A percentile compares a stretch with the other conserved stretches of the same genome.
These are phyloP conservation scores for Colletotrichum chrysophilum DNA, from an alignment of 2,329 filamentous ascomycete species.

Conservation along the genomic window DNA sequence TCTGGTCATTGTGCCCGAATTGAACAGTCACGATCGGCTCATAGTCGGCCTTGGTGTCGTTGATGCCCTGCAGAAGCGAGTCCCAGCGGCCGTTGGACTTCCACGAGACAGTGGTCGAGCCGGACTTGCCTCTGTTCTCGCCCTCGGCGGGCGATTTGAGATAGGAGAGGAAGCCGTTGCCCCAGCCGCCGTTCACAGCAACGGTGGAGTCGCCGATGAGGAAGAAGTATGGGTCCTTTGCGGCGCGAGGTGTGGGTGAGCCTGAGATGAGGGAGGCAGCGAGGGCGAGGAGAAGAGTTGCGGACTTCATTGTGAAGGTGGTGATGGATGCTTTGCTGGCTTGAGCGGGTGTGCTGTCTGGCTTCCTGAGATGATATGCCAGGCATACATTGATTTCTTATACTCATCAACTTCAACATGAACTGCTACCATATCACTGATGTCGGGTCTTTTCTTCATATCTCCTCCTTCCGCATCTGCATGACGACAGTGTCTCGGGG, in stretches of 20 bases:
- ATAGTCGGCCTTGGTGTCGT: conserved; percentile 39
- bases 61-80: conserved; percentile 48
- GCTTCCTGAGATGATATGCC: background rate
- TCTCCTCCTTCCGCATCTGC: background rate
- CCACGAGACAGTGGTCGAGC: conserved; percentile 62
- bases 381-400: background rate
- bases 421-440: background rate
- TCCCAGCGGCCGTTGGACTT: conserved; percentile 57
- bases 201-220: conserved; percentile 57
- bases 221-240: conserved; percentile 46
- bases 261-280: background rate
- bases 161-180: conserved; percentile 59
- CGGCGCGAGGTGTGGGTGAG: background rate
- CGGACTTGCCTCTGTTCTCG: conserved; percentile 61
- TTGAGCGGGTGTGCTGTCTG: background rate
- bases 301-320: background rate
- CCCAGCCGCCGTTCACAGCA: conserved; percentile 57
- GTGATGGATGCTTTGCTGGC: background rate
- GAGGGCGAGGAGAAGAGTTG: background rate
- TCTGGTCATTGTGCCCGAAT: conserved; percentile 70
- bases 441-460: background rate
- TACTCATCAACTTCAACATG: background rate
- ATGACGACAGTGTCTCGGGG: background rate
- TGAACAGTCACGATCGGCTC: conserved; percentile 38
- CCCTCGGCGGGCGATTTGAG: conserved; percentile 54